Base-by-base conservation (phyloP, 441 rosid species). In the Jatropha podagrica region DNA sequence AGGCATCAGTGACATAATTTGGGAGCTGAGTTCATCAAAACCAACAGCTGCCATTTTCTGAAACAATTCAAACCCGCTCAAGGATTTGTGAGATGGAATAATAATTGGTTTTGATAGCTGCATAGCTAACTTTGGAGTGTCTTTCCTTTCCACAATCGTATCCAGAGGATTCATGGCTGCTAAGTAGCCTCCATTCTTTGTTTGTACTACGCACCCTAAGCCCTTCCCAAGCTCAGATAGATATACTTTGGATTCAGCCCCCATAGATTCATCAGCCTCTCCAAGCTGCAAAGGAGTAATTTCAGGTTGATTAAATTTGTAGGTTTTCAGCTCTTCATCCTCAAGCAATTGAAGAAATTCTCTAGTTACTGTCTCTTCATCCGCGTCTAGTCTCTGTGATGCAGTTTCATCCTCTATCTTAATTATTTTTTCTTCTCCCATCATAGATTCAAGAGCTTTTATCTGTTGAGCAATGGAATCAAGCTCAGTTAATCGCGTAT, bases 331-430 rank as follows among this genome's bases (percentile, higher is more conserved):
- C 70, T 88, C 93, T 83, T 91, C 97, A 17, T 79, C 86, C 83
- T 92, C 97, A 55, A 95, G 94, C 87, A 92, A 76, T 68, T 92
- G 92, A 76, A 95, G 95, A 76, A 95, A 95, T 73, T 95, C 99
- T 70, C 79, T 88, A 1, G 99, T 92, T 55, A 95, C 92, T 0
- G 89, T 89, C 68, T 89, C 93, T 83, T 95, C 99, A 10, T 91
- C 97, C 7, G 87, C 93, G 74, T 91, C 97, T 32, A 95, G 83
- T 77, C 85, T 81, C 42, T 83, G 97, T 26, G 97, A 85, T 42
- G 84, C 88, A 10, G 81, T 79, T 73, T 85, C 89, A 52, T 81
- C 83, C 8, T 80, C 91, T 48, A 75, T 79, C 58, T 68, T 84
- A 18, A 63, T 73, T 48, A 54, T 75, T 63, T 75, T 85, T 20